Evolutionary conservation across 1,284 basidiomycete species (phyloP).

Genomic region (Leccinum griseonigrum): DNA sequence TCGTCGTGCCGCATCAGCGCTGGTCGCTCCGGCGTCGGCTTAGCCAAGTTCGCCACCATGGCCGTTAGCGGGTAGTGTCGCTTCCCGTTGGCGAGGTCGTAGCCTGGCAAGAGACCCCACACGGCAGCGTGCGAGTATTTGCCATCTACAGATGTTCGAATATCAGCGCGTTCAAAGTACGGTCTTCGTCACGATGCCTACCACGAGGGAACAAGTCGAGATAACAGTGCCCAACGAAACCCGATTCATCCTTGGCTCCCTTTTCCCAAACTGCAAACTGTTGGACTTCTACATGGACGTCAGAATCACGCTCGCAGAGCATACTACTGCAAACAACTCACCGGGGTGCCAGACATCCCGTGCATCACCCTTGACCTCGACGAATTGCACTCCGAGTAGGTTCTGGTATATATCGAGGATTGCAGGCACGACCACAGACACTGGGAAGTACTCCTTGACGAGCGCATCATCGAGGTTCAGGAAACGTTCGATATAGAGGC

Average conservation of each 20-base stretch:
- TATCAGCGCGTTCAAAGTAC: neutral
- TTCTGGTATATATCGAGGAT: constrained; percentile 80
- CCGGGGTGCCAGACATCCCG: constrained; percentile 67
- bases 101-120: constrained; percentile 71
- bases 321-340: constrained; percentile 27
- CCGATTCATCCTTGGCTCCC: constrained; percentile 62
- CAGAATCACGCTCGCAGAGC: neutral
- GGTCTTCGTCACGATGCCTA: constrained; percentile 28
- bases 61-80: constrained; percentile 72
- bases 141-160: constrained; percentile 40
- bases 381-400: constrained; percentile 69
- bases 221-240: constrained; percentile 78
- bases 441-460: constrained; percentile 85
- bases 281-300: constrained; percentile 59
- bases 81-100: constrained; percentile 48
- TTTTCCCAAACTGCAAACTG: constrained; percentile 80
- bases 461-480: constrained; percentile 68
- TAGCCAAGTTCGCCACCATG: constrained; percentile 88
- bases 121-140: constrained; percentile 89
- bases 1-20: constrained; percentile 83
- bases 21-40: constrained; percentile 74
- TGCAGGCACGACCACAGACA: constrained; percentile 71
- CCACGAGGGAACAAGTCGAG: constrained; percentile 84
- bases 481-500: constrained; percentile 62
- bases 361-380: constrained; percentile 53